Evolutionary conservation across 768 basidiomycete genomes (phyloP).

Genomic region (Baorangia bicolor): DNA sequence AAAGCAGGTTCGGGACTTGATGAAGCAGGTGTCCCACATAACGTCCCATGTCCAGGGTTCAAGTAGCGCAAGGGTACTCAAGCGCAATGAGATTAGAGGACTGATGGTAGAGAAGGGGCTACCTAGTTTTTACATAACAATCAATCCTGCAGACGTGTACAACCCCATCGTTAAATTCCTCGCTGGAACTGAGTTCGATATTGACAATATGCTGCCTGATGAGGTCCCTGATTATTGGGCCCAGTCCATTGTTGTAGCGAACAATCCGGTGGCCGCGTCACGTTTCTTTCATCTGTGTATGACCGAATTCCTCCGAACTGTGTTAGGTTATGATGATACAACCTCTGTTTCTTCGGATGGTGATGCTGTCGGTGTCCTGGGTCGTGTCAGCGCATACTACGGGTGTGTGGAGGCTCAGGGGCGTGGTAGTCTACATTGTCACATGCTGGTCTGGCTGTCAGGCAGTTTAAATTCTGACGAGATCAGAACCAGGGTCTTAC

Average conservation of each 20-base stretch:
- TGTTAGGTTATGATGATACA: neutral
- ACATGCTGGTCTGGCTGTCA: neutral
- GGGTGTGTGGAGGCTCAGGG: neutral
- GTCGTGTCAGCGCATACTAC: neutral
- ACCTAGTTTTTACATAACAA: no score
- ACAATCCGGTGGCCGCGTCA: neutral
- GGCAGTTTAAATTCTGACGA: neutral
- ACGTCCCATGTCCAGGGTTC: neutral
- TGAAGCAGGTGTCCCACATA: neutral
- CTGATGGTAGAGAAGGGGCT: no score
- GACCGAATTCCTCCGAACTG: neutral
- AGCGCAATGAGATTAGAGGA: no score
- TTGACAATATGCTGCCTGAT: neutral
- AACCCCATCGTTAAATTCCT: no score
- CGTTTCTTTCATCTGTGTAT: neutral
- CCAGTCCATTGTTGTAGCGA: neutral
- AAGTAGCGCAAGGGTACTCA: neutral
- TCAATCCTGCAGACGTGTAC: no score
- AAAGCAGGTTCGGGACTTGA: neutral
- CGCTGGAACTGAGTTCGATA: neutral
- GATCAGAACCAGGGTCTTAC: rapidly evolving
- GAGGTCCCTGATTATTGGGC: neutral
- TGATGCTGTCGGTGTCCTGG: no score
- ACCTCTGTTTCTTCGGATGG: no score
- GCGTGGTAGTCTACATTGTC: neutral